Conservation (phyloP, 768 basidiomycete genomes). For the Postia placenta region DNA sequence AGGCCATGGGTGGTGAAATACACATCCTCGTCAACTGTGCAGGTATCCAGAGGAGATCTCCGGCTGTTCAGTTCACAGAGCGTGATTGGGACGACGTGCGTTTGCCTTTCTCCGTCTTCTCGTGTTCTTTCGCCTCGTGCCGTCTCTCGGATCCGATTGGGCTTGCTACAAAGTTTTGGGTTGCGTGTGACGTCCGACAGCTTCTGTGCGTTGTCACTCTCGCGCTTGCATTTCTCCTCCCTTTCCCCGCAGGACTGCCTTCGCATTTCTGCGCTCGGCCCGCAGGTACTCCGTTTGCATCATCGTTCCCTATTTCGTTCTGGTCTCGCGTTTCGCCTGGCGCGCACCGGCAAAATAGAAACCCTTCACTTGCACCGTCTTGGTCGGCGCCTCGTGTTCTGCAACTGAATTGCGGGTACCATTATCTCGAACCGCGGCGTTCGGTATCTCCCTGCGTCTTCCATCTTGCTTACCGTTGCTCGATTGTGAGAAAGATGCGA, state of each 20-base stretch:
- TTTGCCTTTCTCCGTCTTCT: conserved; percentile 11
- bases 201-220: conserved; percentile 2
- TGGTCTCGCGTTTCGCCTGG: conserved; percentile 1
- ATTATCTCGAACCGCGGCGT: background rate
- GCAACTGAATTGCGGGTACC: background rate
- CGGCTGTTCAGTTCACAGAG: conserved; percentile 61
- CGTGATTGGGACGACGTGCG: conserved; percentile 68
- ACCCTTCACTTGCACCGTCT: background rate
- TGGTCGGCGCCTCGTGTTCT: background rate
- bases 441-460: background rate
- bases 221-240: conserved; percentile 5
- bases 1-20: conserved; percentile 43
- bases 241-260: background rate
- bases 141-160: conserved; percentile 6
- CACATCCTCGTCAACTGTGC: conserved; percentile 69
- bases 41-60: conserved; percentile 52
- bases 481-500: background rate
- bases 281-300: background rate
- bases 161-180: conserved; percentile 10
- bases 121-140: conserved; percentile 2
- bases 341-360: conserved; percentile 1
- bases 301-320: conserved; percentile 2
- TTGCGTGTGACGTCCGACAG: conserved; percentile 4
- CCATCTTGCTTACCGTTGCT: background rate
- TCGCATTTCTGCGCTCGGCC: background rate